Evolutionary conservation across 2,329 filamentous ascomycete genomes (phyloP).

Genomic region (Leptodontidium sp.): DNA sequence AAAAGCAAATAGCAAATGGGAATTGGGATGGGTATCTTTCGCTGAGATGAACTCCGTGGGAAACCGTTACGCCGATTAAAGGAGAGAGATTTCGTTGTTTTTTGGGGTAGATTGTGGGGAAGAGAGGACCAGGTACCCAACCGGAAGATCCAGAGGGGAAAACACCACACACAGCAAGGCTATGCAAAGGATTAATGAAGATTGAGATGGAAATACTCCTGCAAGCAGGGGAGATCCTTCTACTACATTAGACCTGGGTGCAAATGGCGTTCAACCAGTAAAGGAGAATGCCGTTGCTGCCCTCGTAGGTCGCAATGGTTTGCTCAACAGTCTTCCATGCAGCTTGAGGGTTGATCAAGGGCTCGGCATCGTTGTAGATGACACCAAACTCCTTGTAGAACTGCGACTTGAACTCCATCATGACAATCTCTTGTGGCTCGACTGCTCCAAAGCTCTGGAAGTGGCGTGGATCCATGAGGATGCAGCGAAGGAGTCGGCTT

Average conservation of each 20-base stretch:
- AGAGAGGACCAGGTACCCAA: slow-evolving; percentile 5
- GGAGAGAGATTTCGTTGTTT: background rate
- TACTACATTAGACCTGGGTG: background rate
- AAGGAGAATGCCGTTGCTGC: background rate
- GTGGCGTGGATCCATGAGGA: slow-evolving; percentile 29
- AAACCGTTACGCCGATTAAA: background rate
- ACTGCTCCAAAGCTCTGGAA: slow-evolving; percentile 30
- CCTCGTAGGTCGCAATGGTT: background rate
- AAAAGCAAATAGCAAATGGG: slow-evolving; percentile 1
- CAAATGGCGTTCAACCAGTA: background rate
- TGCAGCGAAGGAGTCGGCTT: slow-evolving; percentile 37
- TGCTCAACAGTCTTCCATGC: background rate
- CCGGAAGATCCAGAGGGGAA: slow-evolving; percentile 7
- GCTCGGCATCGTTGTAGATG: background rate
- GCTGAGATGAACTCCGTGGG: background rate
- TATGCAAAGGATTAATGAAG: background rate
- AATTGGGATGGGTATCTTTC: slow-evolving; percentile 13
- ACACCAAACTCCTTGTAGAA: slow-evolving; percentile 38
- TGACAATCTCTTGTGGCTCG: slow-evolving; percentile 26
- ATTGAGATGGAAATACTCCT: background rate
- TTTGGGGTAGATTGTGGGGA: background rate
- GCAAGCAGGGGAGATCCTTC: background rate
- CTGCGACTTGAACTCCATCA: slow-evolving; percentile 38
- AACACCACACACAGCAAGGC: background rate
- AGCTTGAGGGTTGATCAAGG: background rate